Evolutionary conservation across 192 early-diverging fungal genomes (phyloP), one percentile per base, ranked within the genome.

Genomic region (Entomortierella chlamydospora): DNA sequence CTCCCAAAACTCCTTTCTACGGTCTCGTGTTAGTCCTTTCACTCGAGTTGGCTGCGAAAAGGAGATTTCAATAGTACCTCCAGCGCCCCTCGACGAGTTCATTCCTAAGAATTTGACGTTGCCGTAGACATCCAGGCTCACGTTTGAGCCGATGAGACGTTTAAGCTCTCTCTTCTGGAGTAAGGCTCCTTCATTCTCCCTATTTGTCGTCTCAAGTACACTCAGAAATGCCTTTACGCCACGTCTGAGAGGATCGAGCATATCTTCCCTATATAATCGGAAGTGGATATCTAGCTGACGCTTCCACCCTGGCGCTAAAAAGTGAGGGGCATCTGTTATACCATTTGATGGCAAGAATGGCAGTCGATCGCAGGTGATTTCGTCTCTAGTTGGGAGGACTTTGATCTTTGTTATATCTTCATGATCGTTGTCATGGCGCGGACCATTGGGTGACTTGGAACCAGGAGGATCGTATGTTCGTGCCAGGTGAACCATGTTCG

Each of bases 251-350:
- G 88, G 54, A 8, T 68, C 64, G 28, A 90, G 55, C 69, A 89
- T 77, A 34, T 91, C 90, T 41, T 91, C 89, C 12, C 90, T 66
- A 17, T 89, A 72, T 6, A 91, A 58, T 1, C 89, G 87, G 58
- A 90, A 91, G 51, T 90, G 86, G 4, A 76, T 82, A 57, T 91
- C 89, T 15, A 90, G 23, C 31, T 86, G 81, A 8, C 87, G 83
- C 11, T 66, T 79, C 43, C 81, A 62, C 3, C 89, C 90, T 33
- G 53, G 47, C 0, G 74, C 61, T 11, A 89, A 60, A 52, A 84
- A 88, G 62, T 89, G 87, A 12, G 83, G 86, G 0, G 79, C 63
- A 28, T 68, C 72, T 8, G 66, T 56, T 18, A 70, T 37, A 25
- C 56, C 71, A 29, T 87, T 85, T 11, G 82, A 80, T 4, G 90